Conservation (phyloP, 1,284 basidiomycete genomes). For the Cryptococcus hybrid region DNA sequence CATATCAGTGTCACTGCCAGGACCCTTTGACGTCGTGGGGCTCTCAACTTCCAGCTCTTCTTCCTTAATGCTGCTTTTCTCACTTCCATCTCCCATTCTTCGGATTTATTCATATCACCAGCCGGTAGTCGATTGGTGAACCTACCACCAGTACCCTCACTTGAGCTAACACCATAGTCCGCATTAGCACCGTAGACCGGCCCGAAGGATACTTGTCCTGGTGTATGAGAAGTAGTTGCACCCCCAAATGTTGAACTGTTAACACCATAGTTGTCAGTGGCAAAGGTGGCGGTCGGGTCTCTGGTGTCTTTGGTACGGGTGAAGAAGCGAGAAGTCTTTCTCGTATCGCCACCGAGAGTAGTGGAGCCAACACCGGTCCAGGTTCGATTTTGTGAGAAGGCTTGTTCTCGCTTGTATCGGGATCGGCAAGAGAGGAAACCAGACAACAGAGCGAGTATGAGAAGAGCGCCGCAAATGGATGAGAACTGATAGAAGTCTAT, state of each 20-base stretch:
- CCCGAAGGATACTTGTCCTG: neutral
- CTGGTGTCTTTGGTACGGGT: conserved; percentile 1
- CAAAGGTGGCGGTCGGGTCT: conserved; percentile 9
- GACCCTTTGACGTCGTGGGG: conserved; percentile 15
- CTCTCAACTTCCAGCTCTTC: conserved; percentile 2
- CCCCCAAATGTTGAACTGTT: conserved; percentile 19
- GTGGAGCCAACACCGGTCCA: conserved; percentile 29
- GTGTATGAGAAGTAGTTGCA: conserved; percentile 1
- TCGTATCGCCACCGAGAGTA: conserved; percentile 1
- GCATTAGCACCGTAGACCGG: neutral
- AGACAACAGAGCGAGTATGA: conserved; percentile 22
- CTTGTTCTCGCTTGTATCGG: conserved; percentile 20
- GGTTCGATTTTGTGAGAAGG: conserved; percentile 19
- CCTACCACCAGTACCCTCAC: neutral
- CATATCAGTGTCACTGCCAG: conserved; percentile 13
- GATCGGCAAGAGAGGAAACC: conserved; percentile 25
- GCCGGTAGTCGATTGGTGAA: conserved; percentile 20
- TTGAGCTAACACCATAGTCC: neutral
- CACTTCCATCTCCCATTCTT: conserved; percentile 29
- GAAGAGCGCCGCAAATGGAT: conserved; percentile 29
- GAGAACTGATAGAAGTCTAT: conserved; percentile 20
- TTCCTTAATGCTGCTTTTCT: conserved; percentile 1
- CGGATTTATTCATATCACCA: conserved; percentile 13
- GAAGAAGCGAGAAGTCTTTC: conserved; percentile 6
- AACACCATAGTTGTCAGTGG: conserved; percentile 14